Base-by-base conservation (phyloP, 2,329 filamentous ascomycete species). In the Aphanoascus verrucosus region DNA sequence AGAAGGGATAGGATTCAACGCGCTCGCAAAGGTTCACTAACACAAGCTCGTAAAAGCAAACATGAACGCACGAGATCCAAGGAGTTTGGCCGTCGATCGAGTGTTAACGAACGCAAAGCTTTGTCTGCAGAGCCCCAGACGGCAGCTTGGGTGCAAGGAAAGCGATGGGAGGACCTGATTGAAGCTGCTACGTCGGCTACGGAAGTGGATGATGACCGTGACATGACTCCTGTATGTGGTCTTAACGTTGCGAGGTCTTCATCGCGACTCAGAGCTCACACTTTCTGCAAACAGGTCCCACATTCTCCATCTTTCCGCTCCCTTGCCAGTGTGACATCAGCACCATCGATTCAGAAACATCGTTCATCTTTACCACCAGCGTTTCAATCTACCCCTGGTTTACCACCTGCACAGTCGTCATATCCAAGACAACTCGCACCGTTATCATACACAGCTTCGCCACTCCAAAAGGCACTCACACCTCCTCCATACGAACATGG, bases 91-190 rank as follows among this genome's bases (percentile, higher is more conserved):
- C 84, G 86, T 72, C 79, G 85, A 57, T 75, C 88, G 59, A 84
- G 85, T 64, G 79, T 84, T 55, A 82, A 84, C 62, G 83, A 88
- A 62, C 80, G 87, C 58, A 94, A 95, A 71, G 87, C 88, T 53
- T 80, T 86, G 60, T 94, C 88, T 14, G 87, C 87, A 41, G 91
- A 96, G 69, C 89, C 90, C 20, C 80, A 84, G 54, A 82, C 81
- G 17, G 84, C 86, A 56, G 86, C 78, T 15, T 80, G 78, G 62
- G 74, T 79, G 47, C 82, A 86, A 70, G 89, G 88, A 59, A 94
- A 93, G 72, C 80, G 91, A 63, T 97, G 91, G 93, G 88, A 95
- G 69, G 91, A 97, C 69, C 77, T 97, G 56, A 94, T 97, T 59
- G 90, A 96, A 69, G 91, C 91, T 50, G 91, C 87, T 52, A 89